Evolutionary conservation across 1,284 basidiomycete species (phyloP), one percentile per base, ranked within the genome.

Genomic region (Vanrija sp.): DNA sequence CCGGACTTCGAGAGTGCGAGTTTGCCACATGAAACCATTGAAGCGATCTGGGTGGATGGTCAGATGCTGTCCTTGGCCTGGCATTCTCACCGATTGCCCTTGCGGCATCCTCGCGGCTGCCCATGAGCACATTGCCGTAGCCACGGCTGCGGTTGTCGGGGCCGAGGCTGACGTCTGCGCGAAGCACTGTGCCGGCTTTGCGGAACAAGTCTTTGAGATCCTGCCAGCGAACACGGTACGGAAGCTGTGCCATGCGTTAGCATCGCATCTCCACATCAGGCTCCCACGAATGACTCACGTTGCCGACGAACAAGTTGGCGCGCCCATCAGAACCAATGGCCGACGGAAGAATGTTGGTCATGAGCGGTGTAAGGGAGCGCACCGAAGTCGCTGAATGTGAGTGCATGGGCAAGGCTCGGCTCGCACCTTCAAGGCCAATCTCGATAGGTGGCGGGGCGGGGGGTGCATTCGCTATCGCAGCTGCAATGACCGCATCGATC

Each of bases 151-250:
- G 82, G 68, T 95, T 95, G 71, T 96, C 93, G 2, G 89, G 89
- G 1, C 91, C 91, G 1, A 96, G 82, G 14, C 89, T 89, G 49
- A 96, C 91, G 70, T 97, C 95, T 7, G 95, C 94, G 38, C 95
- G 86, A 19, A 97, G 82, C 52, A 98, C 93, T 0, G 92, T 95
- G 46, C 95, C 95, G 1, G 92, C 89, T 64, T 90, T 88, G 49
- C 95, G 86, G 76, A 98, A 97, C 48, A 98, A 84, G 74, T 98
- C 95, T 71, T 98, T 98, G 63, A 98, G 84, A 77, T 98, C 95
- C 79, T 97, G 93, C 93, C 93, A 97, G 62, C 91, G 85, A 28
- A 93, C 91, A 62, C 90, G 83, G 78, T 92, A 92, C 1, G 92
- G 91, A 16, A 96, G 83, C 88, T 92, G 76, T 45, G 62, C 60